phyloP scores from a whole-genome alignment of 2,329 filamentous ascomycete species.

The Paracoccidioides lutzii region DNA sequence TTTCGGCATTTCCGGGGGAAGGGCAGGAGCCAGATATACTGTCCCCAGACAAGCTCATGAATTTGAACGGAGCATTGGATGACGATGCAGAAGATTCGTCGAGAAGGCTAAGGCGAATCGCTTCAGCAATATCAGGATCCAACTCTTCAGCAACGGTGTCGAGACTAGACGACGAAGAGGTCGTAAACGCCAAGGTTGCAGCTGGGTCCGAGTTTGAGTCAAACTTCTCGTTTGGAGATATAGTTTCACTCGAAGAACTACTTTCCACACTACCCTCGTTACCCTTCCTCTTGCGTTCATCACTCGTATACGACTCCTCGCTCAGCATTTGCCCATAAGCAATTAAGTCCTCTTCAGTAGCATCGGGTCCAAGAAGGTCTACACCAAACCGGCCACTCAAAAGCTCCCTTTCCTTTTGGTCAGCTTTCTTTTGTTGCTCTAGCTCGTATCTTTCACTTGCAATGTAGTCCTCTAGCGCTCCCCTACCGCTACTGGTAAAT shows the following conservation, averaged over 20 bases:
- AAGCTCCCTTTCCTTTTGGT: conserved; percentile 53
- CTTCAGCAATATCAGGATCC: conserved; percentile 49
- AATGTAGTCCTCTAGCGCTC: conserved; percentile 67
- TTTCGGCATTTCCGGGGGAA: conserved; percentile 16
- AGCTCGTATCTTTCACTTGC: conserved; percentile 74
- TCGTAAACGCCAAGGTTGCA: conserved; percentile 15
- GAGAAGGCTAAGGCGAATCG: conserved; percentile 43
- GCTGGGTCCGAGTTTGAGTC: neutral
- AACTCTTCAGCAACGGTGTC: conserved; percentile 36
- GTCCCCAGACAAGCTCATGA: conserved; percentile 7
- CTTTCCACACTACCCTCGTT: conserved; percentile 27
- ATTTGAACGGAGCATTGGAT: conserved; percentile 22
- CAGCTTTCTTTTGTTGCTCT: conserved; percentile 55
- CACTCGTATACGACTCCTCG: conserved; percentile 43
- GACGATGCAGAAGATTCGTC: conserved; percentile 24
- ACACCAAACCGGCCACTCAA: conserved; percentile 74
- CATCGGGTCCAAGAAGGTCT: conserved; percentile 49
- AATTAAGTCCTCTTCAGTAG: conserved; percentile 49
- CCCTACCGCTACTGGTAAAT: conserved; percentile 50
- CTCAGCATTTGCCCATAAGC: conserved; percentile 51
- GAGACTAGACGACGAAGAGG: conserved; percentile 25
- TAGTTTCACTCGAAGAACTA: conserved; percentile 26
- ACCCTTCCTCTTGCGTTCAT: conserved; percentile 36
- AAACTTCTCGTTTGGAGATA: conserved; percentile 16
- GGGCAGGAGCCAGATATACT: conserved; percentile 14